phyloP scores from a whole-genome alignment of 768 basidiomycete genomes.

The Flagelloscypha sp. region DNA sequence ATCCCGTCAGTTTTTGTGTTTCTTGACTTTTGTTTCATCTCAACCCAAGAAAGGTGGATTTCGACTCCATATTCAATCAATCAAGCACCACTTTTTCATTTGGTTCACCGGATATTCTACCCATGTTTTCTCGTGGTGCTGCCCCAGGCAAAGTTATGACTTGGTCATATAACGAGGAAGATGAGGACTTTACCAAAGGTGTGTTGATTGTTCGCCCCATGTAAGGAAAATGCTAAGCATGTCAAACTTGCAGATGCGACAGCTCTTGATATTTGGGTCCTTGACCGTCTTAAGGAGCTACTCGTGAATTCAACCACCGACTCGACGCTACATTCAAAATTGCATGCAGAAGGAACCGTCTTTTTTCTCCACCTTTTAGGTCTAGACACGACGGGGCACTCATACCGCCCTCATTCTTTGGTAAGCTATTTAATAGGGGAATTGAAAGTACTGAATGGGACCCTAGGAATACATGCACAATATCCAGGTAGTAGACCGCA shows the following conservation, averaged over 20 bases:
- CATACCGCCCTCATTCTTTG: slow-evolving; percentile 74
- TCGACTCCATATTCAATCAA: slow-evolving; percentile 84
- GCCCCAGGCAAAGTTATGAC: slow-evolving; percentile 58
- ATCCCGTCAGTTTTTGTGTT: slow-evolving; percentile 38
- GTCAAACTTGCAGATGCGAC: slow-evolving; percentile 51
- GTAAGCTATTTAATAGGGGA: slow-evolving; percentile 23
- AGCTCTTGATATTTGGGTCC: slow-evolving; percentile 68
- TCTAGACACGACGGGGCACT: slow-evolving; percentile 80
- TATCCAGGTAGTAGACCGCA: slow-evolving; percentile 68
- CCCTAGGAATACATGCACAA: slow-evolving; percentile 78
- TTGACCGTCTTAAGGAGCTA: slow-evolving; percentile 56
- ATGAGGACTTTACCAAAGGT: slow-evolving; percentile 87
- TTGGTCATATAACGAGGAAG: slow-evolving; percentile 70
- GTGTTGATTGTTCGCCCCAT: neutral
- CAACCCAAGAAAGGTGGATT: slow-evolving; percentile 43
- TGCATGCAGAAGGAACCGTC: slow-evolving; percentile 53
- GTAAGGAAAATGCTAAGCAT: neutral
- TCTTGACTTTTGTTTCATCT: slow-evolving; percentile 2
- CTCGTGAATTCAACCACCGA: slow-evolving; percentile 58
- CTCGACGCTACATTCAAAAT: slow-evolving; percentile 34
- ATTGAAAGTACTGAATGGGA: neutral
- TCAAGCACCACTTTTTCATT: slow-evolving; percentile 74
- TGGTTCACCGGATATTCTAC: slow-evolving; percentile 82
- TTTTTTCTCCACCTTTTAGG: slow-evolving; percentile 83
- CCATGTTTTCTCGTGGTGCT: slow-evolving; percentile 79